Conservation (phyloP, 2,329 filamentous ascomycete species). For the Aspergillus ustus region DNA sequence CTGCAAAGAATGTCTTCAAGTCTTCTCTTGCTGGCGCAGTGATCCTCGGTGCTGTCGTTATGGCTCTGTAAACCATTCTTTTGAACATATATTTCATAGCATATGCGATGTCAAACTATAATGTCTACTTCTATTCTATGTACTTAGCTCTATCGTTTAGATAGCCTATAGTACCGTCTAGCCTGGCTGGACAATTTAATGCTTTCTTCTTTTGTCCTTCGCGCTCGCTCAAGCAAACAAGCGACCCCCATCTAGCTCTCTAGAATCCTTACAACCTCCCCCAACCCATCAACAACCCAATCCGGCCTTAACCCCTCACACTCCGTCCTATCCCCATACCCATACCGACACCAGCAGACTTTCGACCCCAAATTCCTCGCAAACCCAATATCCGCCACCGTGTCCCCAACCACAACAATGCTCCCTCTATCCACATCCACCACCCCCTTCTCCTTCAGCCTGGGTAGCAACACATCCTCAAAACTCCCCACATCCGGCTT, state of each 20-base stretch:
- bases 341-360: conserved; percentile 23
- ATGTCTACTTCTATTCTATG: background rate
- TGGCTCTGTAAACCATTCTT: conserved; percentile 22
- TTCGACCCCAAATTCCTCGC: conserved; percentile 19
- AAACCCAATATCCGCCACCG: conserved; percentile 21
- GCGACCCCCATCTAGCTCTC: background rate
- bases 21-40: conserved; percentile 22
- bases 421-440: background rate
- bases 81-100: background rate
- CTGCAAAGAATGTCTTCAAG: conserved; percentile 18
- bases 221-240: background rate
- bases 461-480: conserved; percentile 22
- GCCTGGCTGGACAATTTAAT: background rate
- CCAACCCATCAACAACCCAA: conserved; percentile 6
- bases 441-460: background rate
- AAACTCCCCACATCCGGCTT: conserved; percentile 23
- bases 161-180: background rate
- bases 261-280: background rate
- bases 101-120: background rate
- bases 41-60: conserved; percentile 22
- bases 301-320: background rate
- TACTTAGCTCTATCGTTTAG: background rate
- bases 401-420: conserved; percentile 22
- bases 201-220: background rate
- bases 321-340: background rate